These are phyloP conservation scores for Aegilops tauschii DNA, from an alignment of 176 grass and related monocot genomes.

Conservation along the genomic window DNA sequence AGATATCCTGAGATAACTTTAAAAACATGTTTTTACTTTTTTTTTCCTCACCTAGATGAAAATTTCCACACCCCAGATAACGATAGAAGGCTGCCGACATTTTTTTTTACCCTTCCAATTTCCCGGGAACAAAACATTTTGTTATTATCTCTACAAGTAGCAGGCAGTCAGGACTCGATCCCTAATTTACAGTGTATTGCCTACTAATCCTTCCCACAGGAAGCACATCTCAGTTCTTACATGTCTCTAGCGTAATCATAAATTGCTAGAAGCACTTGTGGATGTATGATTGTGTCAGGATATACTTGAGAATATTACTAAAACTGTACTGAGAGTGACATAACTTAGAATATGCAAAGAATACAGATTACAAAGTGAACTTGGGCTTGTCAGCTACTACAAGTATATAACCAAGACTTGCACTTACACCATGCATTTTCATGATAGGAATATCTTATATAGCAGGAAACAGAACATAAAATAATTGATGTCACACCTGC, in stretches of 20 bases:
- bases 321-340: background rate
- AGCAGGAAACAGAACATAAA: slow-evolving; percentile 8
- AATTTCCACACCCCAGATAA: no score
- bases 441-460: background rate
- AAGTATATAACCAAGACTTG: no score
- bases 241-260: background rate
- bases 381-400: background rate
- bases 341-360: no score
- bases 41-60: no score
- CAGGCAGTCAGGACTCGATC: no score
- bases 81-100: no score
- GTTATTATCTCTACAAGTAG: no score
- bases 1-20: no score
- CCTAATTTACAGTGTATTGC: background rate
- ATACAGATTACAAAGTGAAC: no score
- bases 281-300: slow-evolving; percentile 8
- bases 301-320: slow-evolving; percentile 21
- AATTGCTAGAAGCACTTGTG: background rate
- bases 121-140: no score
- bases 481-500: slow-evolving; percentile 44
- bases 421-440: background rate
- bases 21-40: no score
- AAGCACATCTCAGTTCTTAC: background rate
- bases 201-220: background rate
- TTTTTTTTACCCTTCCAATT: no score